phyloP scores from a whole-genome alignment of 2,329 filamentous ascomycete genomes.

The Lachnellula willkommii region DNA sequence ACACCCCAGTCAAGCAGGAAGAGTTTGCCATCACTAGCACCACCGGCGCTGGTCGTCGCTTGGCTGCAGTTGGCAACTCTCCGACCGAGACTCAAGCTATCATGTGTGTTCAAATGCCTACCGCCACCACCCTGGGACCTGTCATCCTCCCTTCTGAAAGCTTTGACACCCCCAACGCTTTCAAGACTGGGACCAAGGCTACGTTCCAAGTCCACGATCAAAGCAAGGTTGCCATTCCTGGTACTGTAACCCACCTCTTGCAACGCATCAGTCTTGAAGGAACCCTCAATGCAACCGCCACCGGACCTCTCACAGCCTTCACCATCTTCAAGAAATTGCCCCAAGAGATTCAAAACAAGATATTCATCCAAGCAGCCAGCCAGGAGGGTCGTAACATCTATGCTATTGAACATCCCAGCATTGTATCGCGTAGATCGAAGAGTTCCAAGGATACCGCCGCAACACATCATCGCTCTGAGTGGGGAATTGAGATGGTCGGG shows the following conservation, averaged over 20 bases:
- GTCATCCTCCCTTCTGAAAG: not conserved
- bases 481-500: not conserved
- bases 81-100: too few species aligned
- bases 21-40: too few species aligned
- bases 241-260: not conserved
- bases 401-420: not conserved
- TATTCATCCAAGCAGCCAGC: slow-evolving; percentile 1
- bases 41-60: too few species aligned
- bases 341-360: slow-evolving; percentile 6
- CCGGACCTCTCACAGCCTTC: not conserved
- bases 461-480: not conserved
- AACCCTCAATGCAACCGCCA: too few species aligned
- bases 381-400: not conserved
- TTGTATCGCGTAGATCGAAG: not conserved
- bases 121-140: too few species aligned
- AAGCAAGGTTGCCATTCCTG: not conserved
- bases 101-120: too few species aligned
- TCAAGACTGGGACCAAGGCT: not conserved
- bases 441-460: not conserved
- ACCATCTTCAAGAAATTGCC: slow-evolving; percentile 9
- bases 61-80: too few species aligned
- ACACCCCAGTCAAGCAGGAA: too few species aligned
- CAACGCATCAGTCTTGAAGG: not conserved
- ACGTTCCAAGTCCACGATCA: not conserved
- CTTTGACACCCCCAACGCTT: not conserved